Evolutionary conservation across 2,329 filamentous ascomycete genomes (phyloP), one percentile per base, ranked within the genome.

Genomic region (Raffaelea ambrosiae): DNA sequence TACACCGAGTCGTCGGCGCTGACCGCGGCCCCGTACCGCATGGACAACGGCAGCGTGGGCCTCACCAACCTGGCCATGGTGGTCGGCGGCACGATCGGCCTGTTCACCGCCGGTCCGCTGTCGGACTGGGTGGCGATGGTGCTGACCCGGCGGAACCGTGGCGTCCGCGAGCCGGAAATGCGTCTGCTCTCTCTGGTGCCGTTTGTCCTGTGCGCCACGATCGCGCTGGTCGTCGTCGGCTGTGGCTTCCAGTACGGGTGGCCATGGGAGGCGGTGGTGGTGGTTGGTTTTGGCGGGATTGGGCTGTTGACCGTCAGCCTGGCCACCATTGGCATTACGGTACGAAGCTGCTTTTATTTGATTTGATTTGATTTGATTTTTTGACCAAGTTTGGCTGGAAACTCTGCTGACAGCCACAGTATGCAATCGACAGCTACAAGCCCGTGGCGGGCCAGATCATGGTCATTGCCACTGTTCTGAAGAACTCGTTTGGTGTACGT

Each of bases 391-490:
- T n/a, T n/a, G n/a, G n/a, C n/a, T n/a, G n/a, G n/a, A n/a, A n/a
- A n/a, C n/a, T n/a, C n/a, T n/a, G n/a, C n/a, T n/a, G n/a, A n/a
- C n/a, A n/a, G n/a, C n/a, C n/a, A n/a, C n/a, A n/a, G n/a, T 83
- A 83, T 55, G 76, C 77, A 0, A 72, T 83, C 13, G 80, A 84
- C 57, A 73, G 69, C 47, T 83, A 83, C 60, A 83, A 83, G 62
- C 79, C 79, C 0, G 73, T 82, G 3, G 72, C 78, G 0, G 79
- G 79, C 20, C 73, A 71, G 19, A 65, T 83, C 41, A 79, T 83
- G 61, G 77, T 83, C 2, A 68, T 72, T 2, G 74, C 81, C 51
- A 83, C 79, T 0, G 75, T 83, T 39, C 78, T 81, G 54, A 83
- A 83, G 65, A 83, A 83, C 50, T 59, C 60, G 1, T 60, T 61